Evolutionary conservation across 108 stramenopile genomes (phyloP).

Genomic region (Hondaea fermentalgiana): DNA sequence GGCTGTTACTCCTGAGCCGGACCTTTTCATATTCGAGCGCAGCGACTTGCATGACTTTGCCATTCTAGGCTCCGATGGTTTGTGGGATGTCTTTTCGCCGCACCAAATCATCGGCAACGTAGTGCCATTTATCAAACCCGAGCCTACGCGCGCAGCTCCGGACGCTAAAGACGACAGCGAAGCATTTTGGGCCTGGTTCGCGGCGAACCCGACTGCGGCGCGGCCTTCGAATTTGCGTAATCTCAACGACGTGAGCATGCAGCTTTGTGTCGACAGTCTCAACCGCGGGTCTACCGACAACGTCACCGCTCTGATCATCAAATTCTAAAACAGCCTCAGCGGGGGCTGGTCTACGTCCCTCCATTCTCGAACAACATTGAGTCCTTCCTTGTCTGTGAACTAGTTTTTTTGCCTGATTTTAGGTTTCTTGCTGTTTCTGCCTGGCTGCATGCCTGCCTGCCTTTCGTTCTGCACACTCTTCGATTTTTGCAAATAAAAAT

Average conservation of each 20-base stretch:
- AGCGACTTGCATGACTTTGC: background rate
- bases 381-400: too few species aligned
- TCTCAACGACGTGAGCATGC: background rate
- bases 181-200: background rate
- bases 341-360: background rate
- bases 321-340: background rate
- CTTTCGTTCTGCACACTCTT: too few species aligned
- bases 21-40: background rate
- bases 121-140: background rate
- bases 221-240: background rate
- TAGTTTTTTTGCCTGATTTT: too few species aligned
- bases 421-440: too few species aligned
- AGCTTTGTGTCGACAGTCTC: background rate
- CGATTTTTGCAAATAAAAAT: too few species aligned
- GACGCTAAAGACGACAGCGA: background rate
- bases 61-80: background rate
- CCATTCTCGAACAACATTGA: background rate
- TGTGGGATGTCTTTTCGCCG: background rate
- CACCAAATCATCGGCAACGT: background rate
- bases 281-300: background rate
- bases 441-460: too few species aligned
- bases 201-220: background rate
- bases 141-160: background rate
- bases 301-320: background rate
- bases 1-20: background rate